A percentile compares a stretch with the other conserved stretches of the same genome.
These are phyloP conservation scores for Zopfochytrium polystomum DNA, from an alignment of 371 early-diverging fungal species.

Conservation along the genomic window DNA sequence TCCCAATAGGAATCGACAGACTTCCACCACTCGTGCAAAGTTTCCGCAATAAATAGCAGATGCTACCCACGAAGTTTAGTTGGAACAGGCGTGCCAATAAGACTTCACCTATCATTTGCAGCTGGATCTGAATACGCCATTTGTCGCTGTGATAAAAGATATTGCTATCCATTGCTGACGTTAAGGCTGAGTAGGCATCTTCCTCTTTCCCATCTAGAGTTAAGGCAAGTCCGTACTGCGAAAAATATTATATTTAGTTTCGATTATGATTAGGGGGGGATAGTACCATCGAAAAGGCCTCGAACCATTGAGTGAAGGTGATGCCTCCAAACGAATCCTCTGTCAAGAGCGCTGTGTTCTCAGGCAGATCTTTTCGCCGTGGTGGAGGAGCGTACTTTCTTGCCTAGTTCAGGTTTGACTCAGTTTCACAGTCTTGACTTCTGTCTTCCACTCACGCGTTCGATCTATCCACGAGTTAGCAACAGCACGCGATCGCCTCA, in stretches of 20 bases:
- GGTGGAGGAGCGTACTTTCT: too few relatives aligned
- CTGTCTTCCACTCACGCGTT: conserved; percentile 13
- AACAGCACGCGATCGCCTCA: too few relatives aligned
- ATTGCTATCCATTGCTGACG: conserved; percentile 58
- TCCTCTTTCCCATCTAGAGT: conserved; percentile 55
- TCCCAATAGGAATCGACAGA: conserved; percentile 50
- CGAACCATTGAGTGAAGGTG: conserved; percentile 61
- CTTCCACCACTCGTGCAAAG: conserved; percentile 41
- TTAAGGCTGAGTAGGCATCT: conserved; percentile 63
- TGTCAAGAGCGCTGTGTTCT: too few relatives aligned
- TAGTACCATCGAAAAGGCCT: conserved; percentile 59
- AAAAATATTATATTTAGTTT: too few relatives aligned
- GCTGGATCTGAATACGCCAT: conserved; percentile 47
- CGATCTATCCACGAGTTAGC: conserved; percentile 2
- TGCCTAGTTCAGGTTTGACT: too few relatives aligned
- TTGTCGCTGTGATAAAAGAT: conserved; percentile 63
- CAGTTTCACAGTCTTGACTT: too few relatives aligned
- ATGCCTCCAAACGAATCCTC: conserved; percentile 52
- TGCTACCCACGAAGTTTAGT: conserved; percentile 32
- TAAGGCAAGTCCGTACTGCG: conserved; percentile 62
- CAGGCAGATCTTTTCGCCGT: too few relatives aligned
- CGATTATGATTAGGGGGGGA: conserved; percentile 4
- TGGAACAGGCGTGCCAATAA: not conserved
- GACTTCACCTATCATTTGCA: conserved; percentile 62
- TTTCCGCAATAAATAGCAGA: conserved; percentile 49